phyloP scores from a whole-genome alignment of 345 rosid genomes.

The Hypericum androsaemum region DNA sequence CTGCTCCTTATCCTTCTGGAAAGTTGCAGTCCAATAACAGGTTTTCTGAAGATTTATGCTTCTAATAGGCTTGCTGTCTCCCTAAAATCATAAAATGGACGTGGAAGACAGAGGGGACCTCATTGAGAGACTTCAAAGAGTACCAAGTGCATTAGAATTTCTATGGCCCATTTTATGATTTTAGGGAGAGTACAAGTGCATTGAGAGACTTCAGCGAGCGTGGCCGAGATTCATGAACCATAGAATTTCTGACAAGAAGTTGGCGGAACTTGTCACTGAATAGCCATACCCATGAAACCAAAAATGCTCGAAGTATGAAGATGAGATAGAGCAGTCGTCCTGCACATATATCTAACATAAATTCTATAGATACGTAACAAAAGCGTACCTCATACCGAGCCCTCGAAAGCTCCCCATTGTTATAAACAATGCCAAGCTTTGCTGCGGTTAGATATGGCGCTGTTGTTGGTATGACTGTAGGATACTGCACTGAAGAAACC shows the following conservation, averaged over 20 bases:
- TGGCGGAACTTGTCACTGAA: no score
- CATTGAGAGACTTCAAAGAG: neutral
- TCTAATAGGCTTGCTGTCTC: conserved; percentile 29
- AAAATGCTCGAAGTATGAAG: no score
- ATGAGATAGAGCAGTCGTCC: neutral
- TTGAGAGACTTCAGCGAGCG: no score
- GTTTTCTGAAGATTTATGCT: conserved; percentile 44
- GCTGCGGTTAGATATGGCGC: conserved; percentile 20
- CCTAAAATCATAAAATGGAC: conserved; percentile 28
- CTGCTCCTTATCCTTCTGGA: conserved; percentile 37
- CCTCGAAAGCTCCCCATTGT: conserved; percentile 12
- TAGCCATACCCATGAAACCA: no score
- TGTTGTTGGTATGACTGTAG: conserved; percentile 13
- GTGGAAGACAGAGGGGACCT: conserved; percentile 6
- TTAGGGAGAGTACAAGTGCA: conserved; percentile 34
- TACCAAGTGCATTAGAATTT: no score
- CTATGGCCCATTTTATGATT: no score
- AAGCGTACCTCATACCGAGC: conserved; percentile 20
- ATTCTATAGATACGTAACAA: no score
- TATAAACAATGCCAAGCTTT: conserved; percentile 11
- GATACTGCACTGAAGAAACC: conserved; percentile 18
- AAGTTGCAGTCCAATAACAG: conserved; percentile 69
- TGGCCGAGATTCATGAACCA: no score
- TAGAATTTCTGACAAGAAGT: no score
- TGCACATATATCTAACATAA: neutral